Conservation (phyloP, 768 basidiomycete species). For the Gloeostereum incarnatum region DNA sequence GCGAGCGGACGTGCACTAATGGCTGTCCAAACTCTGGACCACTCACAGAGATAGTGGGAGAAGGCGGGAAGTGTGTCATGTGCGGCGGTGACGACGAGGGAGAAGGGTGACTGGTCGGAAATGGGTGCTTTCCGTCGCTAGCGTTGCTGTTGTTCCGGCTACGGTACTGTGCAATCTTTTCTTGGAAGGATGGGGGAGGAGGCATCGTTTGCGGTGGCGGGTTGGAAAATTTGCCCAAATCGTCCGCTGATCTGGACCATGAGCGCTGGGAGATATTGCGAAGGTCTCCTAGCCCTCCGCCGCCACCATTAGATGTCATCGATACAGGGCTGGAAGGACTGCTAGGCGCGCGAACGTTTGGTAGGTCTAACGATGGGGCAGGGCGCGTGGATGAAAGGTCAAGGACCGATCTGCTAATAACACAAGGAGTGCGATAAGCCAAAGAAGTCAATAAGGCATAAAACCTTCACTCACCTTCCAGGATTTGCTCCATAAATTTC, state of each 20-base stretch:
- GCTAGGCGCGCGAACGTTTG: conserved; percentile 24
- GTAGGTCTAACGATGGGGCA: conserved; percentile 34
- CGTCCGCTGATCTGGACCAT: conserved; percentile 79
- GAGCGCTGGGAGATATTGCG: conserved; percentile 58
- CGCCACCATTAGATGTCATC: conserved; percentile 11
- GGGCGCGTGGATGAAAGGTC: conserved; percentile 42
- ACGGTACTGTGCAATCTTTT: conserved; percentile 59
- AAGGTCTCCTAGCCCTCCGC: conserved; percentile 51
- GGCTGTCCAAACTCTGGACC: conserved; percentile 14
- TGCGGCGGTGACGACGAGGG: conserved; percentile 1
- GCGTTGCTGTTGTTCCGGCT: conserved; percentile 48
- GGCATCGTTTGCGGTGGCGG: conserved; percentile 19
- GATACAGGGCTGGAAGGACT: conserved; percentile 27
- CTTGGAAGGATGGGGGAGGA: conserved; percentile 45
- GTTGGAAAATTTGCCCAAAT: conserved; percentile 49
- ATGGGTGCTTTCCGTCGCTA: conserved; percentile 32
- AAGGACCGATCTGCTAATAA: conserved; percentile 45
- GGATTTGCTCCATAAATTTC: conserved; percentile 42
- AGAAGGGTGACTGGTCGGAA: conserved; percentile 25
- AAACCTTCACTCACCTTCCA: conserved; percentile 36
- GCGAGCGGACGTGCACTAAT: conserved; percentile 54
- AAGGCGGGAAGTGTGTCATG: conserved; percentile 22
- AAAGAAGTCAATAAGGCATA: neutral
- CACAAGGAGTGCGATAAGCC: conserved; percentile 6
- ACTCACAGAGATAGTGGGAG: conserved; percentile 22